Evolutionary conservation across 306 rosid genomes (phyloP), one percentile per base, ranked within the genome.

Genomic region (Pueraria montana): DNA sequence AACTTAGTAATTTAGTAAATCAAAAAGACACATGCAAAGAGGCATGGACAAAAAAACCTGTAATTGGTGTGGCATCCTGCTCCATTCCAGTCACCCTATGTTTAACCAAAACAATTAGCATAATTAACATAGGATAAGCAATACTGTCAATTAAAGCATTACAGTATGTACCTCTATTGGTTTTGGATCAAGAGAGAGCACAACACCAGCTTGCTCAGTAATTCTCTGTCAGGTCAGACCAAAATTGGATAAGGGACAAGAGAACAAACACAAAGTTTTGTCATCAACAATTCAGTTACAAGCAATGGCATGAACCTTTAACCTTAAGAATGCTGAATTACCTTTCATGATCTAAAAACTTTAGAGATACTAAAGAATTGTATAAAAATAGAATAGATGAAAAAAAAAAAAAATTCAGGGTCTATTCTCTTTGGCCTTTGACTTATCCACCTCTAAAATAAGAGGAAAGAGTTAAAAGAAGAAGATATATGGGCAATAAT

Each of bases 61-160:
- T 74, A 96, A 84, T 96, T 96, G 88, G 98, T 94, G 94, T 96
- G 99, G 88, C 93, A 88, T 81, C 99, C 98, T 21, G 99, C 99
- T 75, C 99, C 98, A 72, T 96, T 96, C 99, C 98, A 96, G 81
- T 96, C 98, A 85, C 99, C 99, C 99, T 96, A 88, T 24, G 79
- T 80, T 72, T 82, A 46, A 38, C 38, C 74, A 76, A 52, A 62
- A 81, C 40, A 34, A 40, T 73, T 76, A 81, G 76, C 30, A 77
- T 27, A 21, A 36, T 6, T 30, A 8, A 27, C 20, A 76, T 26
- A 38, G 21, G 80, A 76, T 36, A 80, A 63, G 42, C 69, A 66
- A 38, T 46, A 40, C 24, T 27, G 56, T 20, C n/a, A 79, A 72
- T 21, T 9, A 23, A 36, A 79, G 20, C 45, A 61, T 46, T 53